Base-by-base conservation (phyloP, 1,284 basidiomycete species). In the Megacollybia platyphylla region DNA sequence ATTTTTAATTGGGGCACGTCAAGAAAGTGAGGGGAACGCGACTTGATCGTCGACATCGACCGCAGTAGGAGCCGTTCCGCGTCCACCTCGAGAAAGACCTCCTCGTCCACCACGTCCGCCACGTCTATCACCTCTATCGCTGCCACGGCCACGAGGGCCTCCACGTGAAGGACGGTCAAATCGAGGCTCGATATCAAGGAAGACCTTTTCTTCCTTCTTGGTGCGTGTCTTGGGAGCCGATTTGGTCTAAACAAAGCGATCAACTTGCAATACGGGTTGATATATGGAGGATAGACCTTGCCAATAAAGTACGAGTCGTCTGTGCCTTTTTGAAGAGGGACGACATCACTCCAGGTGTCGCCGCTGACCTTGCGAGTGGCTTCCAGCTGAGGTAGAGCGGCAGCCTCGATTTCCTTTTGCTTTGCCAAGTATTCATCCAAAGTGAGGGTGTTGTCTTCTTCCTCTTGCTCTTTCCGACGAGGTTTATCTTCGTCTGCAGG, bases 401-500 rank as follows among this genome's bases (percentile, higher is more conserved):
- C 50, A n/a, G 48, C 48, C 2, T 74, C 70, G 51, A 68, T 70
- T 48, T 78, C 74, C 54, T 73, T 78, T 63, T 83, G 67, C 63
- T 85, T 73, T 49, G 83, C 79, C 47, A 83, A 68, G 63, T 89
- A 91, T 60, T 91, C 79, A 42, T 89, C 87, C 52, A 87, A 69
- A 34, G 87, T 89, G 53, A 90, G 71, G 36, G 89, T 93, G 64
- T 91, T 89, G 68, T 96, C 92, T 62, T 92, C 89, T 61, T 93
- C 89, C 61, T 96, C 91, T 18, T 60, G 61, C 53, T 74, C 82
- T 51, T 64, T 63, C 46, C 62, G 65, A 43, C 62, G 59, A 4
- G 8, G 28, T 26, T 68, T 67, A 47, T 62, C 67, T 24, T 57
- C 58, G 27, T 61, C 65, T 34, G 60, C 62, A 47, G 61, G 56